Evolutionary conservation across 768 basidiomycete species (phyloP), one percentile per base, ranked within the genome.

Genomic region (Suillus variegatus): DNA sequence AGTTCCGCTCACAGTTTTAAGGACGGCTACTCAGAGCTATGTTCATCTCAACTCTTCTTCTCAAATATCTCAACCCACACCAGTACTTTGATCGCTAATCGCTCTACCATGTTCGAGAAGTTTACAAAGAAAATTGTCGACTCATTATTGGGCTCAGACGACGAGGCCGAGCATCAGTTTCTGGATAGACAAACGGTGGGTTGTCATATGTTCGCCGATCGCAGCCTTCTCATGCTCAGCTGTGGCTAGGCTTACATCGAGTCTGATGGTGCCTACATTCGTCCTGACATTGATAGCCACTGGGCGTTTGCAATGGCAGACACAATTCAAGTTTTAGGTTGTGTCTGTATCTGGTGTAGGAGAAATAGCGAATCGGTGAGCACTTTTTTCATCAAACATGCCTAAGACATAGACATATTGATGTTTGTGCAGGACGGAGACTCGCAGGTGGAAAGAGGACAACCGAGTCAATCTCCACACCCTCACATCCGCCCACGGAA

Each of bases 231-330:
- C 0, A 56, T 43, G 8, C 1, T 46, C 20, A 43, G 14, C 43
- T 32, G 16, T 7, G 38, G 1, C 14, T 25, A 61, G 60, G 40
- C 20, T 51, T 6, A n/a, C 3, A 22, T 43, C n/a, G 25, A 52
- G 13, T 22, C 46, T 22, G 16, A 36, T 61, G 25, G 35, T 35
- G n/a, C 58, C 28, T 40, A 38, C 32, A 18, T 65, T 47, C 55
- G 43, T 46, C 43, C 41, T 18, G 41, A 65, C 32, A 20, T 46
- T 10, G 16, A 66, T 12, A 14, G 65, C 41, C 67, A 60, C 5
- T 69, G 67, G 70, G 61, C 63, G 22, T 56, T 20, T 38, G 56
- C 56, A 40, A 54, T 61, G 47, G 57, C 51, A 54, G 67, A 69
- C 25, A 65, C 61, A 44, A 55, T 67, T 25, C 62, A 55, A 14